Conservation (phyloP, 441 rosid genomes). For the Eutrema salsugineum region DNA sequence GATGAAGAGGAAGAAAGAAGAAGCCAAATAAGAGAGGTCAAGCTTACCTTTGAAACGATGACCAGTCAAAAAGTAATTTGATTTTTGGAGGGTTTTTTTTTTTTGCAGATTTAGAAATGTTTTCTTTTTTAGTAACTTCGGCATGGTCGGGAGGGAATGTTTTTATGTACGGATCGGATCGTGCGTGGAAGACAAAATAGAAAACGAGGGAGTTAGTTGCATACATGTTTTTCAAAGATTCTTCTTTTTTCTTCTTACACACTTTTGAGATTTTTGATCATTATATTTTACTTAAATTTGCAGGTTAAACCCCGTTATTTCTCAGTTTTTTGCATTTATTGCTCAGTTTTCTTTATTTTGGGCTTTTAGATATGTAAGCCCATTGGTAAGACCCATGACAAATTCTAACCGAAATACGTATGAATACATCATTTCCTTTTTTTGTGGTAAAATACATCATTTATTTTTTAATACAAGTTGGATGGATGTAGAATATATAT, state of each 20-base stretch:
- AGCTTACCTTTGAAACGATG: constrained; percentile 28
- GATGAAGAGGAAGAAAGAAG: not conserved
- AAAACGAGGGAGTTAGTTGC: constrained; percentile 25
- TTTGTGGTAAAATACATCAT: too few species aligned
- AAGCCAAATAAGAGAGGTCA: constrained; percentile 19
- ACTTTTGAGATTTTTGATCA: not conserved
- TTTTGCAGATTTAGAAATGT: constrained; percentile 17
- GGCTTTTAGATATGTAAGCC: not conserved
- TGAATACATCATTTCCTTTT: too few species aligned
- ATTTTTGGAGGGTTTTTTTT: not conserved
- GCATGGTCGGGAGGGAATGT: constrained; percentile 9
- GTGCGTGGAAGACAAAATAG: constrained; percentile 27
- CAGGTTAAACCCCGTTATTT: not conserved
- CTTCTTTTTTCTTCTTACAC: not conserved
- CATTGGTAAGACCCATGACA: not conserved
- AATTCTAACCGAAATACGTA: not conserved
- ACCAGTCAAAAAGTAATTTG: constrained; percentile 24
- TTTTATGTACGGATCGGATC: constrained; percentile 21
- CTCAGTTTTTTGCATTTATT: not conserved
- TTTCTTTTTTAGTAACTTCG: constrained; percentile 9
- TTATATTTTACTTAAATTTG: not conserved
- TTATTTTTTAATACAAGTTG: too few species aligned
- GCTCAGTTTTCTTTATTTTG: not conserved
- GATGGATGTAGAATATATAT: too few species aligned
- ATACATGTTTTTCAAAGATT: constrained; percentile 21